Conservation (phyloP, 2,329 filamentous ascomycete species). For the Fusarium marasasianum region DNA sequence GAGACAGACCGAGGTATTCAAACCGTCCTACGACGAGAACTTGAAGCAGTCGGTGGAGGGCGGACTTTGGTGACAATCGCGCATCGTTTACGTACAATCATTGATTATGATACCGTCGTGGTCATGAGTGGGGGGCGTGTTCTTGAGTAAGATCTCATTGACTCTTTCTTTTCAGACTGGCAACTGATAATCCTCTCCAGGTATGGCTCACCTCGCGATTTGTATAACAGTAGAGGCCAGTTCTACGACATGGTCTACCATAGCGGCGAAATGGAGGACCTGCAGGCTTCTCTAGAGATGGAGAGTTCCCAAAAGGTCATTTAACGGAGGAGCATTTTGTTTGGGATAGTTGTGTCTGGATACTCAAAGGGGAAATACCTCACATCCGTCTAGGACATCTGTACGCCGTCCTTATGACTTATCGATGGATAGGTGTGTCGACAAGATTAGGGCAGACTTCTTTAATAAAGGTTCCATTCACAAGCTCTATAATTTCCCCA, state of each 20-base stretch:
- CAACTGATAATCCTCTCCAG: slow-evolving; percentile 39
- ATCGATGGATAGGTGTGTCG: neutral
- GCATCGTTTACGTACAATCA: slow-evolving; percentile 66
- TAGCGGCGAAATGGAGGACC: slow-evolving; percentile 61
- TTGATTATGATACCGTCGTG: slow-evolving; percentile 67
- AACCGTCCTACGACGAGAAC: slow-evolving; percentile 59
- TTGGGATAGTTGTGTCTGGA: neutral
- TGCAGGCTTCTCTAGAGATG: slow-evolving; percentile 49
- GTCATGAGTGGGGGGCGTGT: slow-evolving; percentile 65
- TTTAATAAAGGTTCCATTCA: neutral
- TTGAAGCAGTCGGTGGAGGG: slow-evolving; percentile 54
- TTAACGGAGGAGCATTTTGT: neutral
- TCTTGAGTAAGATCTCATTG: slow-evolving; percentile 55
- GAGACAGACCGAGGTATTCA: slow-evolving; percentile 67
- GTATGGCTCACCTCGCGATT: slow-evolving; percentile 56
- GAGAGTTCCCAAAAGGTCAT: neutral
- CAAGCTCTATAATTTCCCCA: slow-evolving; percentile 19
- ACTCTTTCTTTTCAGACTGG: neutral
- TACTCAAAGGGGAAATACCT: neutral
- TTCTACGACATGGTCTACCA: slow-evolving; percentile 67
- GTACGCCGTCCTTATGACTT: neutral
- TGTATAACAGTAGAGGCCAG: slow-evolving; percentile 56
- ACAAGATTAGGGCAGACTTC: neutral
- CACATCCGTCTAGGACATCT: neutral
- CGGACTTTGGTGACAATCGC: slow-evolving; percentile 67